A percentile compares a stretch with the other conserved stretches of the same genome.
Evolutionary conservation across 176 grass and related monocot species (phyloP).

Genomic region (Juncus inflexus): DNA sequence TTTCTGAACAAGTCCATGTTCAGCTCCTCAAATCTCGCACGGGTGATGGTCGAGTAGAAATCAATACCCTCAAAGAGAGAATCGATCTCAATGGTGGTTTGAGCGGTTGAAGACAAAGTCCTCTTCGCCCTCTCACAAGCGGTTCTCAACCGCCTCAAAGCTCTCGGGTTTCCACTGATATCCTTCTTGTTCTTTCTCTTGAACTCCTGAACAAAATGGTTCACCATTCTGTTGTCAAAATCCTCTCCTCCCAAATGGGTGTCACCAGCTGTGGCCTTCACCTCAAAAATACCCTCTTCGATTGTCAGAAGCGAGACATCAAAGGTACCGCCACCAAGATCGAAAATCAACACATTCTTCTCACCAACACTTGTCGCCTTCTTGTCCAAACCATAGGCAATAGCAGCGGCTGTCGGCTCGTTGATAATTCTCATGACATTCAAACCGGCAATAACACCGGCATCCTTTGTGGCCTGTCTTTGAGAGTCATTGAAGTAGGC

Average conservation of each 20-base stretch:
- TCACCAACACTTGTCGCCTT: constrained; percentile 80
- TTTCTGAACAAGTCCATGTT: constrained; percentile 98
- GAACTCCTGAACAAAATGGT: constrained; percentile 93
- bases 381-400: constrained; percentile 88
- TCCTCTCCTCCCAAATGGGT: constrained; percentile 92
- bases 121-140: constrained; percentile 89
- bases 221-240: constrained; percentile 91
- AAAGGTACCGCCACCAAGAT: constrained; percentile 82
- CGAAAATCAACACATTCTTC: constrained; percentile 98
- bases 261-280: constrained; percentile 85
- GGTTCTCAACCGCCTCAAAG: constrained; percentile 59
- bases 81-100: constrained; percentile 93
- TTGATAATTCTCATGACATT: constrained; percentile 94
- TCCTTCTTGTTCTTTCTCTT: constrained; percentile 97
- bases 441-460: constrained; percentile 73
- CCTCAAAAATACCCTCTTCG: constrained; percentile 98
- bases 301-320: constrained; percentile 91
- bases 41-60: constrained; percentile 95
- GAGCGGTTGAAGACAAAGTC: constrained; percentile 80
- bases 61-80: constrained; percentile 85
- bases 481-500: constrained; percentile 97
- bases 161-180: constrained; percentile 73
- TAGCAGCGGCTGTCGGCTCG: constrained; percentile 78
- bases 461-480: constrained; percentile 88
- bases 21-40: constrained; percentile 78